phyloP scores from a whole-genome alignment of 2,329 filamentous ascomycete genomes.

The Apiospora arundinis region DNA sequence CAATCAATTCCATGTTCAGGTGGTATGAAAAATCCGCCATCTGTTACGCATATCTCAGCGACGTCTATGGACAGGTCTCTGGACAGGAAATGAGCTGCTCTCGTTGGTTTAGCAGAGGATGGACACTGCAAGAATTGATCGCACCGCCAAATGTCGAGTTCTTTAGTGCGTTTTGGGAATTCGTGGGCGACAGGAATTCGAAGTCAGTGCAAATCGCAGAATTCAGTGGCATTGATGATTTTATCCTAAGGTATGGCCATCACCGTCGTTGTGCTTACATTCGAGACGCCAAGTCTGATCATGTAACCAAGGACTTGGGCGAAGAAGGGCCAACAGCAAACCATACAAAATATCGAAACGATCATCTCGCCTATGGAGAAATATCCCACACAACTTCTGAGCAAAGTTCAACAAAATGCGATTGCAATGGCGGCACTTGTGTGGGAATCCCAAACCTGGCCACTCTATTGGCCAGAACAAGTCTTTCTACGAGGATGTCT shows the following conservation, averaged over 20 bases:
- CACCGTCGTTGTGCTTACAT: not conserved
- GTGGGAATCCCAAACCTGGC: too few relatives aligned
- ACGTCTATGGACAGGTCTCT: not conserved
- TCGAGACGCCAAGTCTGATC: too few relatives aligned
- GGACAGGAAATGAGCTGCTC: not conserved
- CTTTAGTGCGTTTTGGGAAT: not conserved
- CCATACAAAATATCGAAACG: too few relatives aligned
- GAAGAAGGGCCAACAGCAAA: too few relatives aligned
- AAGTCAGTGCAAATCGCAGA: not conserved
- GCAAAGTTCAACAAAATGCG: too few relatives aligned
- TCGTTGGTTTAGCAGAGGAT: not conserved
- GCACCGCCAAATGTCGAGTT: not conserved
- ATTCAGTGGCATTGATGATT: not conserved
- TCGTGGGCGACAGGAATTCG: not conserved
- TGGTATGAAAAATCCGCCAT: slow-evolving; percentile 11
- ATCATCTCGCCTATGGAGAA: too few relatives aligned
- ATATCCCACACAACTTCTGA: too few relatives aligned
- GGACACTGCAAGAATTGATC: not conserved
- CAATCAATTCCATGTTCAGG: not conserved
- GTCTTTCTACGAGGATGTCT: not conserved
- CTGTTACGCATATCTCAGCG: slow-evolving; percentile 13
- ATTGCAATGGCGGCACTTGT: not conserved
- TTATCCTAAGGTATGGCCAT: not conserved
- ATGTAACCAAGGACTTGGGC: too few relatives aligned
- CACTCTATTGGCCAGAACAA: not conserved